phyloP scores from a whole-genome alignment of 306 rosid genomes.

The Citrullus colocynthis region DNA sequence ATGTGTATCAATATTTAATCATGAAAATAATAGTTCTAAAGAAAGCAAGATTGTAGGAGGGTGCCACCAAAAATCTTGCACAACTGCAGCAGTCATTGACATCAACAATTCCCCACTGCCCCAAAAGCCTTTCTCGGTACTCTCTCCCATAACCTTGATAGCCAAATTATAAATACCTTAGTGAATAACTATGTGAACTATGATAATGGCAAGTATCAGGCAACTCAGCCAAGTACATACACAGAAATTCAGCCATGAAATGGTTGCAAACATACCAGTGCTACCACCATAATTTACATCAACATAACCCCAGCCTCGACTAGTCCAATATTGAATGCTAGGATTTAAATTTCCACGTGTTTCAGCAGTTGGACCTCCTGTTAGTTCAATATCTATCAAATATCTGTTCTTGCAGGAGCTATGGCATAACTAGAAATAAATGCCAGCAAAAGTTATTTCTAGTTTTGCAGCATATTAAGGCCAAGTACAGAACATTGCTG shows the following conservation, averaged over 20 bases:
- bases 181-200: neutral
- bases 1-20: conserved; percentile 2
- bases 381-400: conserved; percentile 16
- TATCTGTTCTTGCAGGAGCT: neutral
- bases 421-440: neutral
- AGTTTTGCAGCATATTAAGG: neutral
- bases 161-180: neutral
- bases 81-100: conserved; percentile 93
- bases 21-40: neutral
- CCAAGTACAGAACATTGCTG: neutral
- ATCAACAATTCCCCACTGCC: conserved; percentile 93
- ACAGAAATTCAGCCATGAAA: no score
- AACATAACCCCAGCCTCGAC: conserved; percentile 86
- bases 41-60: neutral
- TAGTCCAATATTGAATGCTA: conserved; percentile 81
- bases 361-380: conserved; percentile 95
- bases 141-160: conserved; percentile 82
- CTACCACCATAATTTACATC: conserved; percentile 97
- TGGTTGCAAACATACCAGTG: conserved; percentile 66
- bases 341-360: conserved; percentile 58
- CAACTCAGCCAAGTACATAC: neutral
- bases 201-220: neutral
- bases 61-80: conserved; percentile 71
- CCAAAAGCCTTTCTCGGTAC: conserved; percentile 77
- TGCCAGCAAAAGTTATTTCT: neutral